A percentile compares a stretch with the other conserved stretches of the same genome.
Conservation (phyloP, 2,329 filamentous ascomycete species). For the Ceratocystiopsis sp. region DNA sequence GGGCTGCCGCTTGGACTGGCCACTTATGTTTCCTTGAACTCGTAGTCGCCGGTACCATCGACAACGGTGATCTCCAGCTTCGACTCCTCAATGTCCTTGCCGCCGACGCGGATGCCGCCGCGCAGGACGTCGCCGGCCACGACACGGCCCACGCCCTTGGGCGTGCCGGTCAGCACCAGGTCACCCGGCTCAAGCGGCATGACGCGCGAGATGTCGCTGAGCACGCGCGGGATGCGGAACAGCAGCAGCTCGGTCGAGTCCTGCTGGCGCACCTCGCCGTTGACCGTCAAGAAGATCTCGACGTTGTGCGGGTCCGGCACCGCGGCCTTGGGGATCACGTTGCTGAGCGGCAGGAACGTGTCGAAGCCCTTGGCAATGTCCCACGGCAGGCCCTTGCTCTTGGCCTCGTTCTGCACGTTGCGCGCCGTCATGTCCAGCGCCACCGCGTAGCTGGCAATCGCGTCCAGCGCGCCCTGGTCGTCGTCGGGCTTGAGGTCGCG, state of each 20-base stretch:
- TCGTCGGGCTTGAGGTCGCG: slow-evolving; percentile 62
- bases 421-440: slow-evolving; percentile 96
- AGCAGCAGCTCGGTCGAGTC: slow-evolving; percentile 93
- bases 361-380: slow-evolving; percentile 95
- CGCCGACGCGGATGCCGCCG: slow-evolving; percentile 62
- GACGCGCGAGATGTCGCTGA: slow-evolving; percentile 84
- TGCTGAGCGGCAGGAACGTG: slow-evolving; percentile 80
- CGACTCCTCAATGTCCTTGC: slow-evolving; percentile 71
- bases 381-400: slow-evolving; percentile 94
- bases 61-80: slow-evolving; percentile 69
- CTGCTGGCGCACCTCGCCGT: slow-evolving; percentile 58
- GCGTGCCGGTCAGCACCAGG: slow-evolving; percentile 89
- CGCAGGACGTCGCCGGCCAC: slow-evolving; percentile 74
- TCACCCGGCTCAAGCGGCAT: slow-evolving; percentile 90
- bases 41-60: slow-evolving; percentile 61
- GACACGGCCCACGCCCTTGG: slow-evolving; percentile 83
- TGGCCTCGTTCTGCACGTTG: slow-evolving; percentile 90
- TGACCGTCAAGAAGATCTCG: slow-evolving; percentile 73
- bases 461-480: slow-evolving; percentile 57
- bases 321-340: slow-evolving; percentile 59
- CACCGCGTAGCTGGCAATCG: slow-evolving; percentile 74
- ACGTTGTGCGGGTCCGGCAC: slow-evolving; percentile 80
- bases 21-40: slow-evolving; percentile 52
- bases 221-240: slow-evolving; percentile 70
- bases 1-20: too few relatives aligned